phyloP scores from a whole-genome alignment of 2,329 filamentous ascomycete genomes.

The Exophiala sideris region DNA sequence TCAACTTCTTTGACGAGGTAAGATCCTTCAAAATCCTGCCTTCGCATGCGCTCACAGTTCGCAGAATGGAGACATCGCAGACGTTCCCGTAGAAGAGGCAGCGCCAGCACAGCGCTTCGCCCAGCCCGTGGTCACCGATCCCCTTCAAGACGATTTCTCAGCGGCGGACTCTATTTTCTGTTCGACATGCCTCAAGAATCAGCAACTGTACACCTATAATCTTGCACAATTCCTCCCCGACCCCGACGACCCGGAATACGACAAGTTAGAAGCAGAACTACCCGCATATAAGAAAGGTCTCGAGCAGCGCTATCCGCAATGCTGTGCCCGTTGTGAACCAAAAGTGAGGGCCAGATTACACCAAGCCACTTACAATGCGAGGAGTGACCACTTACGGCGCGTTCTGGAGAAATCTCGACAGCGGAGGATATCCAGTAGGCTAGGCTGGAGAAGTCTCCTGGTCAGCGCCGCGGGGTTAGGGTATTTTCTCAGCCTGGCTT shows the following conservation, averaged over 20 bases:
- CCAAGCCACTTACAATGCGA: slow-evolving; percentile 73
- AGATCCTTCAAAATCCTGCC: no score
- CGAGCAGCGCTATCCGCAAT: slow-evolving; percentile 81
- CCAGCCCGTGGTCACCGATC: slow-evolving; percentile 36
- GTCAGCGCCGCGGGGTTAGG: slow-evolving; percentile 42
- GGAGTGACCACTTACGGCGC: slow-evolving; percentile 73
- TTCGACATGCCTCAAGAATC: slow-evolving; percentile 79
- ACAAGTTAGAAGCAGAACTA: slow-evolving; percentile 64
- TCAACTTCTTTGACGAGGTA: slow-evolving; percentile 87
- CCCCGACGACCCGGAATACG: slow-evolving; percentile 64
- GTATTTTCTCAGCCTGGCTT: slow-evolving; percentile 42
- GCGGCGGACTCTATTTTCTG: slow-evolving; percentile 57
- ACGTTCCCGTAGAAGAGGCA: slow-evolving; percentile 66
- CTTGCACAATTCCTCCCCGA: slow-evolving; percentile 76
- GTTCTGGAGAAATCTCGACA: slow-evolving; percentile 64
- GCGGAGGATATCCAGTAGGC: slow-evolving; percentile 34
- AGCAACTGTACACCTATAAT: slow-evolving; percentile 71
- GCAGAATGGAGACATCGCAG: slow-evolving; percentile 82
- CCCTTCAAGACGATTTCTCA: slow-evolving; percentile 21
- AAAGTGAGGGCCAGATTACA: slow-evolving; percentile 67
- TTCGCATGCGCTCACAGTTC: slow-evolving; percentile 27
- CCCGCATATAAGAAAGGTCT: slow-evolving; percentile 68
- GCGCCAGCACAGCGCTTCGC: slow-evolving; percentile 48
- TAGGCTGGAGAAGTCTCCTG: slow-evolving; percentile 44
- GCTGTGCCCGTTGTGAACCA: slow-evolving; percentile 77